These are phyloP conservation scores for Amanita rimosa DNA, from an alignment of 768 basidiomycete species.

Conservation along the genomic window DNA sequence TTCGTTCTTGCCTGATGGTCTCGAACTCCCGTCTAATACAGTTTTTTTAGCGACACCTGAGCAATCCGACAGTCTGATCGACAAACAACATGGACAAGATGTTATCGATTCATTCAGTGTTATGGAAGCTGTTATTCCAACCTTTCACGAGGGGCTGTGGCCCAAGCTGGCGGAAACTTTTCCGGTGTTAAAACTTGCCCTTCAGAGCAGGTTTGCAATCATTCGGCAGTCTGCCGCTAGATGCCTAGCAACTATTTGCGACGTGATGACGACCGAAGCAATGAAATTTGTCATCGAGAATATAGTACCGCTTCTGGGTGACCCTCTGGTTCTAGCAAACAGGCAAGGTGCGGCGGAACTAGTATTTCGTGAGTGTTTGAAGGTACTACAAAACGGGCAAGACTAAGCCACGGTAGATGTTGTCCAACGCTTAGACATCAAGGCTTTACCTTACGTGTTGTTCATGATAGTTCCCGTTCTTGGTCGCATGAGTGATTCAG, in stretches of 20 bases:
- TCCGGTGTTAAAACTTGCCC: slow-evolving; percentile 62
- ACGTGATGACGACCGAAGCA: slow-evolving; percentile 72
- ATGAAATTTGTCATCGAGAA: slow-evolving; percentile 87
- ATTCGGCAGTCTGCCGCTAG: slow-evolving; percentile 81
- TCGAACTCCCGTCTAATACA: background rate
- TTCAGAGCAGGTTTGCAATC: slow-evolving; percentile 84
- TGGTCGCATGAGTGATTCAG: slow-evolving; percentile 92
- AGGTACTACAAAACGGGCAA: slow-evolving; percentile 1
- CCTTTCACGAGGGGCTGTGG: slow-evolving; percentile 62
- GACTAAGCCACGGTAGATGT: slow-evolving; percentile 48
- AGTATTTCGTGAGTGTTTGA: slow-evolving; percentile 65
- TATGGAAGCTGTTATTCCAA: slow-evolving; percentile 69
- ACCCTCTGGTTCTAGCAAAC: slow-evolving; percentile 60
- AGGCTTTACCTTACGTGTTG: slow-evolving; percentile 91
- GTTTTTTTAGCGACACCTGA: slow-evolving; percentile 35
- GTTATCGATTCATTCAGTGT: slow-evolving; percentile 90
- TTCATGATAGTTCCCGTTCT: slow-evolving; percentile 95
- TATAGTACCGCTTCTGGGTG: slow-evolving; percentile 72
- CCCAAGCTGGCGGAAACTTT: slow-evolving; percentile 60
- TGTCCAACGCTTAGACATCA: slow-evolving; percentile 84
- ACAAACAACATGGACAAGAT: slow-evolving; percentile 72
- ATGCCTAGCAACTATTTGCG: slow-evolving; percentile 81
- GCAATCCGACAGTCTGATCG: slow-evolving; percentile 54
- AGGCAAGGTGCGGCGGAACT: slow-evolving; percentile 87
- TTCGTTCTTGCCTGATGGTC: slow-evolving; percentile 19